Conservation (phyloP, 305 asterid genomes). For the Petunia hybrid region DNA sequence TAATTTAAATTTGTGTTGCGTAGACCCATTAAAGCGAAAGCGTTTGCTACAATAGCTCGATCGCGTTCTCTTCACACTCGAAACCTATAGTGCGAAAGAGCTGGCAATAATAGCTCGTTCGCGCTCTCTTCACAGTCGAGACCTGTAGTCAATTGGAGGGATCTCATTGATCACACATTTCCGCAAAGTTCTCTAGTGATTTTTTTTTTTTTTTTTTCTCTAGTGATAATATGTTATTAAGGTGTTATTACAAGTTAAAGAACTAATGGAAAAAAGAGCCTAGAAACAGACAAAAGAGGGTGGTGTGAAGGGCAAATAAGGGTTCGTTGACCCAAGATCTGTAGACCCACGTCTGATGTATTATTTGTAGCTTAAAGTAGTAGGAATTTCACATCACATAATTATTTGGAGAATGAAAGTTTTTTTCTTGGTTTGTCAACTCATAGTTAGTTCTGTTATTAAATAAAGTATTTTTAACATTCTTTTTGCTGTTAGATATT, state of each 20-base stretch:
- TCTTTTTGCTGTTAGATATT: slow-evolving; percentile 44
- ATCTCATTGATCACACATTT: too few relatives aligned
- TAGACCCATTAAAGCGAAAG: too few relatives aligned
- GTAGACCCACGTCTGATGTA: slow-evolving; percentile 62
- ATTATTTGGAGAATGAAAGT: background rate
- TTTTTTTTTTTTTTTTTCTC: too few relatives aligned
- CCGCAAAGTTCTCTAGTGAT: too few relatives aligned
- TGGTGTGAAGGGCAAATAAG: slow-evolving; percentile 51
- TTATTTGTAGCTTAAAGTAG: slow-evolving; percentile 26
- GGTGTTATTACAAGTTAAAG: background rate
- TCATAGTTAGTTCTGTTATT: slow-evolving; percentile 36
- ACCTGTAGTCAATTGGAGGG: too few relatives aligned
- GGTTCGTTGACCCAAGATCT: slow-evolving; percentile 59
- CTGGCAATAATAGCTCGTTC: too few relatives aligned
- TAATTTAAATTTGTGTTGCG: too few relatives aligned
- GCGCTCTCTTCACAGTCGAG: too few relatives aligned
- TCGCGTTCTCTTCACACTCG: too few relatives aligned
- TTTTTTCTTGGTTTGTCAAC: slow-evolving; percentile 15
- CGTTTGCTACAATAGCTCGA: too few relatives aligned
- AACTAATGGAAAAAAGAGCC: background rate
- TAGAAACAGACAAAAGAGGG: slow-evolving; percentile 29
- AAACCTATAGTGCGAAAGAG: too few relatives aligned
- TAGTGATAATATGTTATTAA: too few relatives aligned
- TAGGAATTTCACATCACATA: background rate
- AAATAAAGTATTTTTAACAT: slow-evolving; percentile 29